Evolutionary conservation across 2,329 filamentous ascomycete genomes (phyloP), one percentile per base, ranked within the genome.

Genomic region (Pestalotiopsis sp.): DNA sequence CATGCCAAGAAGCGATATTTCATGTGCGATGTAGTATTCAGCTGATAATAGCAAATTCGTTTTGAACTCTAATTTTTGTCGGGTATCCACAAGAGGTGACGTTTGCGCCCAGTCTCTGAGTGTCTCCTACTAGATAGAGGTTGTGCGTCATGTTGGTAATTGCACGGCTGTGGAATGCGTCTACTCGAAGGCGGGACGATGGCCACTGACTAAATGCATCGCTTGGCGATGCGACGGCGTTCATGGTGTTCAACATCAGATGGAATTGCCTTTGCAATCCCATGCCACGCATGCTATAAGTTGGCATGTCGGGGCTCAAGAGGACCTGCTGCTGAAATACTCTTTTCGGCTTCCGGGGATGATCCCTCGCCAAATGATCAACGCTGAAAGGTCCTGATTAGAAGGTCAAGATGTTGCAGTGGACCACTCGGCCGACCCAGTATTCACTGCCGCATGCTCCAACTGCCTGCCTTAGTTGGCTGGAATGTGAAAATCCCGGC

Each of bases 1-100:
- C 63, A 65, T 65, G 63, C 63, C 63, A 65, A 64, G 61, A 62
- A 45, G n/a, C 41, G 25, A 65, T 25, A 57, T 45, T 56, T 39
- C 20, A 23, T 41, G 17, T n/a, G 25, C 20, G 25, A 39, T 14
- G 39, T 59, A 31, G 39, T 49, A 39, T 52, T 64, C 39, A 52
- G 39, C 25, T 38, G 27, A 38, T 17, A 13, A 49, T 23, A 52
- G 20, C 60, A 12, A 25, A 23, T 52, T 39, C 23, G 23, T 20
- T 65, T 65, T 65, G 25, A 31, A 56, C 23, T 23, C 20, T 36
- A 27, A 57, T 27, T 57, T 20, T 49, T 41, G 14, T 31, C 60
- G 60, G 5, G 25, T 23, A 52, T 59, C 62, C 27, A 49, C 62
- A 62, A 38, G 27, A 62, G 60, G 38, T 41, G 36, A 62, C 60